Conservation (phyloP, 2,329 filamentous ascomycete genomes). For the Metarhizium rileyi region DNA sequence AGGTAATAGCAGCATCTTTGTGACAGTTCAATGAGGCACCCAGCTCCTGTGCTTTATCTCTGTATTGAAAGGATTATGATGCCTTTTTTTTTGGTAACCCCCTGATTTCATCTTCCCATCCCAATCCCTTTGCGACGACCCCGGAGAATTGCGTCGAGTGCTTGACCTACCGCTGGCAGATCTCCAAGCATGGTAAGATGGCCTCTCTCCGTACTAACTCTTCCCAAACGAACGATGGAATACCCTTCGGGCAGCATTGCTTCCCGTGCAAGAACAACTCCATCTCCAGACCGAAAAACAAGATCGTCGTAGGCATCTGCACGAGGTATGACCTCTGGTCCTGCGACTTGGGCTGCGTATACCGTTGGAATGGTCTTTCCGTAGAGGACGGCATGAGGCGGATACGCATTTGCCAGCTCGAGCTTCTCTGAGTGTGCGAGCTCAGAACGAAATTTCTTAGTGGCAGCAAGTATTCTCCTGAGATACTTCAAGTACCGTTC, state of each 20-base stretch:
- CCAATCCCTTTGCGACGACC: constrained; percentile 68
- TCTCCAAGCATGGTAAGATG: constrained; percentile 85
- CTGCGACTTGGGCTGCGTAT: constrained; percentile 65
- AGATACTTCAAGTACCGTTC: constrained; percentile 53
- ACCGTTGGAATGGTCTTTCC: constrained; percentile 81
- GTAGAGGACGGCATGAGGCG: constrained; percentile 75
- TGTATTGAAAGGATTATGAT: not conserved
- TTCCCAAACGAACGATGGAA: constrained; percentile 58
- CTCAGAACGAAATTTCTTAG: constrained; percentile 66
- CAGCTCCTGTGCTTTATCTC: not conserved
- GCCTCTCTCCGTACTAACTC: constrained; percentile 71
- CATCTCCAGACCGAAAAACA: constrained; percentile 78
- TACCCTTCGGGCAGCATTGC: constrained; percentile 82
- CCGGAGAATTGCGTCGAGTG: constrained; percentile 56
- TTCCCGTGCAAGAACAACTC: constrained; percentile 75
- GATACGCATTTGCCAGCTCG: constrained; percentile 61
- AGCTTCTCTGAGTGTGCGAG: constrained; percentile 52
- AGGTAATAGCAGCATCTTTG: not conserved
- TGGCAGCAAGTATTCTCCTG: constrained; percentile 59
- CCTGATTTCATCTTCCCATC: constrained; percentile 28
- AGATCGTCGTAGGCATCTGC: constrained; percentile 78
- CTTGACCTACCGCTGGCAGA: constrained; percentile 67
- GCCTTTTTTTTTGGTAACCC: not conserved
- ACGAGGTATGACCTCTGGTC: constrained; percentile 63
- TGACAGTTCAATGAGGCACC: not conserved